Percentiles rank a stretch among this genome's conserved stretches.
phyloP scores from a whole-genome alignment of 2,329 filamentous ascomycete genomes.

The Aspergillus aculeatus region DNA sequence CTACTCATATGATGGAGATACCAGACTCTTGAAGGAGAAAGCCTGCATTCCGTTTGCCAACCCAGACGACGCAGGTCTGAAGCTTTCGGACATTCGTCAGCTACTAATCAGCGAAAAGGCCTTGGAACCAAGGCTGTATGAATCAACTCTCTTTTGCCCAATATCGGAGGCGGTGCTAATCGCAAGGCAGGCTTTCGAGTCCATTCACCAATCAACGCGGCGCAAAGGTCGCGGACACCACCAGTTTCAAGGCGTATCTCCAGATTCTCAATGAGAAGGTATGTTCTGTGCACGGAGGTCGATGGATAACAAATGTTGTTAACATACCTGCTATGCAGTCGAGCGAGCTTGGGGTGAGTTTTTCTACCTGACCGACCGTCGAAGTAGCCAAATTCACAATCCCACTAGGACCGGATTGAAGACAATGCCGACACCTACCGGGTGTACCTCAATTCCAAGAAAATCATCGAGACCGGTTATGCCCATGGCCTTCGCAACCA shows the following conservation, averaged over 20 bases:
- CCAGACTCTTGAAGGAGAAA: not conserved
- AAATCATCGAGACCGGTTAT: not conserved
- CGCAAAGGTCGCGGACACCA: not conserved
- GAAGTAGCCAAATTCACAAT: not conserved
- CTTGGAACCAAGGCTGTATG: not conserved
- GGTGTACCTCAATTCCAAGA: slow-evolving; percentile 3
- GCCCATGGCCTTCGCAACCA: not conserved
- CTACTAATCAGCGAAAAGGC: not conserved
- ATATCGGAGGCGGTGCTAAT: not conserved
- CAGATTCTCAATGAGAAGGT: not conserved
- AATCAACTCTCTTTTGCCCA: not conserved
- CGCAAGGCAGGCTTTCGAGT: not conserved
- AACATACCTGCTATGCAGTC: not conserved
- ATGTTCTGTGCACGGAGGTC: too few species aligned
- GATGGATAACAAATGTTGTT: not conserved
- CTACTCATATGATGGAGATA: not conserved
- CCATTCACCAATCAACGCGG: not conserved
- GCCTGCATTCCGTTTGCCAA: not conserved
- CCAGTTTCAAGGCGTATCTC: not conserved
- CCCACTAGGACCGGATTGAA: not conserved
- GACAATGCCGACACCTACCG: slow-evolving; percentile 8
- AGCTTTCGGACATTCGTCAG: not conserved
- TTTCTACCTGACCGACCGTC: not conserved
- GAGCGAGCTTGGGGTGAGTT: not conserved
- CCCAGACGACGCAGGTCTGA: not conserved